Conservation (phyloP, 139 green algal genomes). For the Tetraselmis chui region DNA sequence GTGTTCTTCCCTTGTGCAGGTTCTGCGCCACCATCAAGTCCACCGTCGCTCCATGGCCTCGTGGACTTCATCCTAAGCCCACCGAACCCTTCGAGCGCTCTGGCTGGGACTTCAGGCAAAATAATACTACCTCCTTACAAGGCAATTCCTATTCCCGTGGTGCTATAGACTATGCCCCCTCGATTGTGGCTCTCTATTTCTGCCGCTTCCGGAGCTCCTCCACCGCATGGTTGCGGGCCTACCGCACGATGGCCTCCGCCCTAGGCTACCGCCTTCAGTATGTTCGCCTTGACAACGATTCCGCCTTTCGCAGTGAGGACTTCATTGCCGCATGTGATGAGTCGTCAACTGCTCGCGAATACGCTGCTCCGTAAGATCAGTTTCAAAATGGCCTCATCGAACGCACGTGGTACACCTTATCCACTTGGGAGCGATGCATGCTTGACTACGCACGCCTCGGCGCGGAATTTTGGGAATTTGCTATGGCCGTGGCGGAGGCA, state of each 20-base stretch:
- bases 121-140: not conserved
- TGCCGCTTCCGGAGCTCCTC: no score
- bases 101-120: not conserved
- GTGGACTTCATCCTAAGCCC: not conserved
- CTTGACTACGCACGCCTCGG: not conserved
- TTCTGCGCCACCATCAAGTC: not conserved
- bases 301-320: not conserved
- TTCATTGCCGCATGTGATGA: not conserved
- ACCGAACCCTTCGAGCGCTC: not conserved
- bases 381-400: not conserved
- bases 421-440: not conserved
- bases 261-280: no score
- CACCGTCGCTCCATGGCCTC: not conserved
- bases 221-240: no score
- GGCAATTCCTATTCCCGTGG: no score
- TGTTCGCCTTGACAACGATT: not conserved
- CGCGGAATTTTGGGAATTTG: not conserved
- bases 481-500: not conserved
- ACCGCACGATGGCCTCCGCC: no score
- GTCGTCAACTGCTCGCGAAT: not conserved
- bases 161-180: no score
- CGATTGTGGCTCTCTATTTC: no score
- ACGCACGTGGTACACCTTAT: not conserved
- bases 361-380: not conserved
- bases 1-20: not conserved